Evolutionary conservation across 2,329 filamentous ascomycete genomes (phyloP), one percentile per base, ranked within the genome.

Genomic region (Pezizomycotina sp.): DNA sequence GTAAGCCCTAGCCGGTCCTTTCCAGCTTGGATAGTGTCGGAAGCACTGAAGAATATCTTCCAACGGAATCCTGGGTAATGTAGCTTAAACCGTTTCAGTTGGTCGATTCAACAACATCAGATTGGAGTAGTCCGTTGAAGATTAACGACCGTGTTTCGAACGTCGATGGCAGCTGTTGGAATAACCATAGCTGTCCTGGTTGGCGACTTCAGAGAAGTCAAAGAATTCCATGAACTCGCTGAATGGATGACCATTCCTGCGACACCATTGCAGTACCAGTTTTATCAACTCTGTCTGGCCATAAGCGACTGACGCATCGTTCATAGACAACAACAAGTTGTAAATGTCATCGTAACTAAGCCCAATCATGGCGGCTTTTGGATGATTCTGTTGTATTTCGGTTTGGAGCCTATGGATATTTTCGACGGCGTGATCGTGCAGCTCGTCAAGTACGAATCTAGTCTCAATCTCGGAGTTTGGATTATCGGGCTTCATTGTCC

Each of bases 131-230:
- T 10, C 53, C 56, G 42, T 61, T 61, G 27, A 53, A 41, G 9
- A 60, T 46, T n/a, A 59, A 39, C 14, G 46, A 49, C 2, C 55
- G 50, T 5, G 43, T 27, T 10, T 45, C 39, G 4, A 29, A 32
- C 3, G 52, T 50, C 0, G 50, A 35, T 2, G 59, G 58, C 1
- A 60, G 34, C 15, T 52, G 50, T 9, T 42, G 39, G 4, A 61
- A 37, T 1, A 57, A 46, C 58, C 59, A 61, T 7, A 50, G 43
- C 35, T 56, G 38, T 61, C 48, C 34, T 59, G 53, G n/a, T 46
- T 39, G 3, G 34, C 49, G 2, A 59, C 36, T 24, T 51, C 34
- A 29, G 51, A 56, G 23, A 56, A 51, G 36, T 58, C 53, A 22
- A 58, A 57, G 31, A 48, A 46, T 22, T 51, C 42, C 15, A 52